Base-by-base conservation (phyloP, 2,329 filamentous ascomycete genomes). In the Acephala macrosclerotiorum region DNA sequence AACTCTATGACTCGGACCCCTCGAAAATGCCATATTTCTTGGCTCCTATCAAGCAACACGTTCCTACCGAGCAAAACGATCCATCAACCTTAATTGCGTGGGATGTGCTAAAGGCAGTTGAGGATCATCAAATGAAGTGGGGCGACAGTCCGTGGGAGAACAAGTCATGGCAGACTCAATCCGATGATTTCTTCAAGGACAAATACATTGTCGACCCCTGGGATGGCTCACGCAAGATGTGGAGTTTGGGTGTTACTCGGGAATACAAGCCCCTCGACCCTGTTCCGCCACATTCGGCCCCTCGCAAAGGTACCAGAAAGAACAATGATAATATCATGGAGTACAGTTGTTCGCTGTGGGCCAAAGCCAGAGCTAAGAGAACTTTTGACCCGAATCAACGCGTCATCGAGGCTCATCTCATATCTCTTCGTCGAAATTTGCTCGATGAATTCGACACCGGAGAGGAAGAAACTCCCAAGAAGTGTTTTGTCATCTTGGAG, bases 21-120 rank as follows among this genome's bases (percentile, higher is more conserved):
- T 78, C 83, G 0, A 87, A 89, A 33, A 85, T 97, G 76, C 90
- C 94, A 0, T 99, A 97, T 77, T 97, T 94, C 81, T 75, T 97
- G 16, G 91, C 89, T 0, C 95, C 96, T 6, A 70, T 83, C 16
- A 72, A 58, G 20, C 51, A 67, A 65, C 60, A 58, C 33, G 58
- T 53, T 35, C 2, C 55, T 16, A 26, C 66, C 18, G 26, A 58
- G 33, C 53, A 66, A 5, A 51, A 47, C n/a, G 59, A 71, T 61
- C 66, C 72, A 6, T 60, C 40, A 12, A 60, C 70, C 4, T 63
- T 85, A 0, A 79, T 95, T 35, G 89, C 93, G 70, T 93, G 91
- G 90, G 74, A 79, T 0, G 78, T 83, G n/a, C 72, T 93, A 9
- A 72, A 77, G 0, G 71, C 75, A 47, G 77, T 85, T 9, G 72